Conservation (phyloP, 1,284 basidiomycete genomes). For the Cryptococcus sp. region DNA sequence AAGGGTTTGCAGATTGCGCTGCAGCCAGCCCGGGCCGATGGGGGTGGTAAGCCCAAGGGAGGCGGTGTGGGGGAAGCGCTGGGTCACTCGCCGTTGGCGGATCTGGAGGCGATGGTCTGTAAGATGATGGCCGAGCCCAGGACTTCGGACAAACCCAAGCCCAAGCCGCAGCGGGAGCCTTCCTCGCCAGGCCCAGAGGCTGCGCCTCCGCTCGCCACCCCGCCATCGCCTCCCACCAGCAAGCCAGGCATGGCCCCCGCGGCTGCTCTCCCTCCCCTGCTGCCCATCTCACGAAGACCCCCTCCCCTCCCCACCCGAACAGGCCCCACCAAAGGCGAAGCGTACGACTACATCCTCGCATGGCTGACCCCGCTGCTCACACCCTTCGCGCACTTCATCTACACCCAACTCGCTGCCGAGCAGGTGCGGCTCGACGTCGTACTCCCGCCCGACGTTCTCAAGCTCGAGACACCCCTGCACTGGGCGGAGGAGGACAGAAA, state of each 20-base stretch:
- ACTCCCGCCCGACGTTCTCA: constrained; percentile 1
- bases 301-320: too few relatives aligned
- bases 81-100: too few relatives aligned
- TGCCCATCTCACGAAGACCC: neutral
- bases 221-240: too few relatives aligned
- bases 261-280: neutral
- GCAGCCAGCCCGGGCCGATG: too few relatives aligned
- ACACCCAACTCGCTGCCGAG: constrained; percentile 19
- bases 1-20: too few relatives aligned
- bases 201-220: too few relatives aligned
- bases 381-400: constrained; percentile 28
- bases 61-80: too few relatives aligned
- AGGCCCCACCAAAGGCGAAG: constrained; percentile 25
- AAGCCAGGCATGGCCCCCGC: too few relatives aligned
- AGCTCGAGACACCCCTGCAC: neutral
- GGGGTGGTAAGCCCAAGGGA: too few relatives aligned
- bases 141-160: constrained; percentile 19
- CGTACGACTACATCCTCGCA: constrained; percentile 18
- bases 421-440: constrained; percentile 5
- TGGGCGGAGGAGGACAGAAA: constrained; percentile 10
- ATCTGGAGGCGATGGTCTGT: neutral
- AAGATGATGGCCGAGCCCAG: neutral
- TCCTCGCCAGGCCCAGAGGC: too few relatives aligned
- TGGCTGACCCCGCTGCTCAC: constrained; percentile 38
- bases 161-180: constrained; percentile 13